A percentile compares a stretch with the other conserved stretches of the same genome.
Evolutionary conservation across 2,329 filamentous ascomycete species (phyloP).

Genomic region (Periconia digitata): DNA sequence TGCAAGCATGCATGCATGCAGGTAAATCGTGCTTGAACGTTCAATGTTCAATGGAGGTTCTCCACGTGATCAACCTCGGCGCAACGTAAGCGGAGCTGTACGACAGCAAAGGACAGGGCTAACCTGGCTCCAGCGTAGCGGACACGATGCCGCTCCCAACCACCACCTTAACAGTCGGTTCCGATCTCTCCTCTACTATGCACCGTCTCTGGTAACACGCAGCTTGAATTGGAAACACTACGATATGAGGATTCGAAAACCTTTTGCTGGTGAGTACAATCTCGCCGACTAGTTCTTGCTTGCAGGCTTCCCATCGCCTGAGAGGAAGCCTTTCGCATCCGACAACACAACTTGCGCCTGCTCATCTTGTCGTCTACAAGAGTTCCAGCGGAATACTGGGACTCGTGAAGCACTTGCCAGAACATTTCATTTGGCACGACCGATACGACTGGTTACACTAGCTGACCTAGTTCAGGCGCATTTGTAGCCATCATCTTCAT

Average conservation of each 20-base stretch:
- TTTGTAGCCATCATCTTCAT: conserved; percentile 65
- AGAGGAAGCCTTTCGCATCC: neutral
- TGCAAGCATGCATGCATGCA: too few relatives aligned
- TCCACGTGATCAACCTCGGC: neutral
- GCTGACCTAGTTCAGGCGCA: conserved; percentile 33
- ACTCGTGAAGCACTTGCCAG: neutral
- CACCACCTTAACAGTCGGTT: neutral
- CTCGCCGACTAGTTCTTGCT: conserved; percentile 8
- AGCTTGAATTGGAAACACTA: neutral
- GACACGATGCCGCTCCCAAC: neutral
- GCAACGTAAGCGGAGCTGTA: neutral
- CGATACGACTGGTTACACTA: neutral
- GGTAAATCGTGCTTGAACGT: too few relatives aligned
- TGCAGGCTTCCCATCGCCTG: too few relatives aligned
- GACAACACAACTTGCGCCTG: conserved; percentile 9
- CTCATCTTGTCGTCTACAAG: neutral
- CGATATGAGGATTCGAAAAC: conserved; percentile 72
- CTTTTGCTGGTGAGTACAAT: conserved; percentile 74
- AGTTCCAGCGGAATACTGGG: neutral
- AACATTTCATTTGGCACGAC: neutral
- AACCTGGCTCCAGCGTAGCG: too few relatives aligned
- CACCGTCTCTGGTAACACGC: conserved; percentile 5
- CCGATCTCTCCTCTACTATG: conserved; percentile 4
- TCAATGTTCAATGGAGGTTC: too few relatives aligned
- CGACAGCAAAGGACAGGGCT: neutral